Percentiles rank a stretch among this genome's conserved stretches.
Evolutionary conservation across 805 yeast genomes (phyloP).

Genomic region (Pichia paraexigua): DNA sequence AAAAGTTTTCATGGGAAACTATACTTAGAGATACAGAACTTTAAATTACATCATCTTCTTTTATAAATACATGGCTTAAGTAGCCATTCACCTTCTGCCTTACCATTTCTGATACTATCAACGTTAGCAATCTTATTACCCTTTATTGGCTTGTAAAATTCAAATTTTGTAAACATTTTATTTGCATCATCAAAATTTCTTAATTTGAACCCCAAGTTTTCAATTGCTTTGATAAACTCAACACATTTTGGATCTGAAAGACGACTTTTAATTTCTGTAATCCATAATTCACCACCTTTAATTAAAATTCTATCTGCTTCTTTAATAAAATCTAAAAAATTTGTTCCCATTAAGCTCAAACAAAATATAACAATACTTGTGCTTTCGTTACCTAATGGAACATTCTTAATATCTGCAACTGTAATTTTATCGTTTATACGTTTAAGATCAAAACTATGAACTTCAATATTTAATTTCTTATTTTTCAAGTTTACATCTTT

Average conservation of each 20-base stretch:
- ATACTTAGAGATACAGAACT: background rate
- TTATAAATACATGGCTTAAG: constrained; percentile 95
- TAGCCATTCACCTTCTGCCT: constrained; percentile 80
- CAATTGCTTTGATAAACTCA: constrained; percentile 76
- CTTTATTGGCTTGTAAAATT: constrained; percentile 79
- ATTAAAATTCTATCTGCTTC: constrained; percentile 85
- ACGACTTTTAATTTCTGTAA: constrained; percentile 93
- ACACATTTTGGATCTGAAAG: constrained; percentile 67
- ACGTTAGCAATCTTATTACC: constrained; percentile 55
- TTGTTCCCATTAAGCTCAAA: constrained; percentile 94
- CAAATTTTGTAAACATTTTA: constrained; percentile 92
- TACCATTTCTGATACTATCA: constrained; percentile 48
- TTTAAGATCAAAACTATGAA: constrained; percentile 87
- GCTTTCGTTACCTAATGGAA: constrained; percentile 72
- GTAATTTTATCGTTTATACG: constrained; percentile 85
- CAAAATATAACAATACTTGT: constrained; percentile 90
- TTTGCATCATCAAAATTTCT: constrained; percentile 79
- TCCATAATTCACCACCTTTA: constrained; percentile 94
- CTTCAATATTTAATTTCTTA: constrained; percentile 39
- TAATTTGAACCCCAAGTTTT: constrained; percentile 77
- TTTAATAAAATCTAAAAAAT: constrained; percentile 80
- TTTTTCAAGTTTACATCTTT: constrained; percentile 14
- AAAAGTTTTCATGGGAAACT: no score
- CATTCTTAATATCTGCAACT: constrained; percentile 92
- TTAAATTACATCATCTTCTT: constrained; percentile 44